Base-by-base conservation (phyloP, 1,284 basidiomycete species). In the Retiboletus flavoniger region DNA sequence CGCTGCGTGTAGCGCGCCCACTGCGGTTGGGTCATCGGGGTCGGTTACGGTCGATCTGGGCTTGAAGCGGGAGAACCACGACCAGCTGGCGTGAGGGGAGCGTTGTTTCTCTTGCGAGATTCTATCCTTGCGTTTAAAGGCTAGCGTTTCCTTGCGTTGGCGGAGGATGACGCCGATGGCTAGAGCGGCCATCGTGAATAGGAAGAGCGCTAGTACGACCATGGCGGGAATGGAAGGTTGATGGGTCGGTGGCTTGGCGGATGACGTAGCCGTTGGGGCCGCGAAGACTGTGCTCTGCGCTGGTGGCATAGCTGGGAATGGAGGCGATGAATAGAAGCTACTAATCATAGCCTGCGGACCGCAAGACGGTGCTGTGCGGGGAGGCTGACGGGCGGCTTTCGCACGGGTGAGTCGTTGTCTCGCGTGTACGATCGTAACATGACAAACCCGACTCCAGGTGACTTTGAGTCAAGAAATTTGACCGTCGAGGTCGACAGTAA, bases 1-100 rank as follows among this genome's bases (percentile, higher is more conserved):
- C 36, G 62, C 36, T 14, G 64, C 55, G 38, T 69, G 64, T 10
- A 66, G 58, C 21, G 66, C 62, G 13, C 56, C 53, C 11, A 69
- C 61, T 47, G 55, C 47, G 45, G 67, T 56, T 13, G 50, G 41
- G 47, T 35, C 16, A 14, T 53, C 29, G 28, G 17, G 19, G 46
- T 36, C 5, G 26, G 8, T 19, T 36, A 28, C 41, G 24, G 46
- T 47, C 35, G 7, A 24, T 10, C 10, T 8, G 19, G 26, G 7
- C 26, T 44, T 43, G 39, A 48, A 28, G 26, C 28, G 19, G 34
- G 50, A 34, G 26, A 55, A 40, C 48, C 43, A 40, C 1, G 47
- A 50, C 41, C 34, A 24, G 31, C 2, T 10, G 14, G 47, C 3
- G 5, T 17, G 26, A 11, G 36, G 17, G 13, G 42, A 28, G 3